A percentile compares a stretch with the other conserved stretches of the same genome.
phyloP scores from a whole-genome alignment of 2,329 filamentous ascomycete genomes.

The Plectosphaerella plurivora region DNA sequence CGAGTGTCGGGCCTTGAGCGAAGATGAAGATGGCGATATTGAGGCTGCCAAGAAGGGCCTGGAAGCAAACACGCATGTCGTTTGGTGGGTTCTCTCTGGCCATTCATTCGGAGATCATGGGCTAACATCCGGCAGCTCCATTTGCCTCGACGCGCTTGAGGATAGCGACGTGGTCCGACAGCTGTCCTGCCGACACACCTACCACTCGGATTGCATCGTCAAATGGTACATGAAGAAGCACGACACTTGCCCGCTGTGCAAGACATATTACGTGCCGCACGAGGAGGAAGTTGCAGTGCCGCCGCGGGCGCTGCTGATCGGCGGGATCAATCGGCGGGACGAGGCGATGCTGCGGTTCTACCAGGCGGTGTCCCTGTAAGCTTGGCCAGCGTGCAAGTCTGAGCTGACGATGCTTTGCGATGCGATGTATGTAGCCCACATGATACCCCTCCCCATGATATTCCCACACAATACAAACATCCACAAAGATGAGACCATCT shows the following conservation, averaged over 20 bases:
- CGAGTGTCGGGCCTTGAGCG: neutral
- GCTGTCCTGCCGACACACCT: constrained; percentile 12
- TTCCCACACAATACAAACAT: neutral
- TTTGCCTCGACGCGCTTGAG: constrained; percentile 13
- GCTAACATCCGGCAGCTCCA: constrained; percentile 9
- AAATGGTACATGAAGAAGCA: constrained; percentile 13
- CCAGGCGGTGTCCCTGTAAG: neutral
- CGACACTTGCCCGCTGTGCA: constrained; percentile 14
- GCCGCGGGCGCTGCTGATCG: neutral
- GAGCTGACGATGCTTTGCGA: neutral
- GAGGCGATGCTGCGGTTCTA: constrained; percentile 1
- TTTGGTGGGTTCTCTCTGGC: neutral
- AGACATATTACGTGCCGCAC: constrained; percentile 2
- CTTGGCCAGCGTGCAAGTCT: neutral
- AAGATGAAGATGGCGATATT: neutral
- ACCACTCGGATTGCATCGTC: constrained; percentile 12
- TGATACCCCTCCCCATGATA: neutral
- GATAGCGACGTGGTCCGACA: constrained; percentile 9
- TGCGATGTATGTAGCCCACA: neutral
- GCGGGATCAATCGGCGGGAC: neutral
- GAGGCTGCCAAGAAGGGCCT: neutral
- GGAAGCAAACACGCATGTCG: neutral
- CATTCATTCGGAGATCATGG: neutral
- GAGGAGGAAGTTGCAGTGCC: neutral
- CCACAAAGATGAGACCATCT: too few species aligned